Evolutionary conservation across 2,329 filamentous ascomycete genomes (phyloP), one percentile per base, ranked within the genome.

Genomic region (Pseudogymnoascus sp.): DNA sequence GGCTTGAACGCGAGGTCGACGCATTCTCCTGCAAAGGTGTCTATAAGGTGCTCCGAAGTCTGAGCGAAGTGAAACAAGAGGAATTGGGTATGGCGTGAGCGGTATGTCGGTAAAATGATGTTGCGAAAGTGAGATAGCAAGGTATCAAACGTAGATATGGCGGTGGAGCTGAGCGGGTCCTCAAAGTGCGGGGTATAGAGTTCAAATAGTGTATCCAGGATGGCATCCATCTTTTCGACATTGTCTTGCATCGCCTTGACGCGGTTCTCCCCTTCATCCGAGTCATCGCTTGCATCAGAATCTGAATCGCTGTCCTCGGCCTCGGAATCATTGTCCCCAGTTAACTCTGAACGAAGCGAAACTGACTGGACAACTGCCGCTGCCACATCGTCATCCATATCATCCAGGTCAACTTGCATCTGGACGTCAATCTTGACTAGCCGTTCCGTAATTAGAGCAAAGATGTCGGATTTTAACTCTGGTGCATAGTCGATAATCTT

Each of bases 11-110:
- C 84, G 22, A 90, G 79, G 63, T 88, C 81, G 38, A 90, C 82
- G 65, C 93, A 88, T 22, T 86, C 87, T 34, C 88, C 88, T 43
- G 90, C 87, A 70, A 97, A 97, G 57, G 86, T 83, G 69, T 94
- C 90, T 62, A 90, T 87, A 57, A 96, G 83, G 47, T 83, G 81
- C 30, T 89, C 86, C 7, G 90, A 89, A 62, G 83, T 83, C 73
- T 99, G 93, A 14, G 90, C 89, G 71, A 96, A 97, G 74, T 97
- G 93, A 75, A 99, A 99, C 58, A 97, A 81, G 57, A 99, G 83
- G 68, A 97, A 99, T 70, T 99, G 94, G 0, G 91, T 91, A 72
- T 97, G 93, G 34, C 94, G 87, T 22, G 91, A 96, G 67, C 91
- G 90, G 72, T 94, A 91, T 12, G 91, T 95, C 3, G 92, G 91